Evolutionary conservation across 176 grass and related monocot genomes (phyloP).

Genomic region (Dendrocalamus sinicus): DNA sequence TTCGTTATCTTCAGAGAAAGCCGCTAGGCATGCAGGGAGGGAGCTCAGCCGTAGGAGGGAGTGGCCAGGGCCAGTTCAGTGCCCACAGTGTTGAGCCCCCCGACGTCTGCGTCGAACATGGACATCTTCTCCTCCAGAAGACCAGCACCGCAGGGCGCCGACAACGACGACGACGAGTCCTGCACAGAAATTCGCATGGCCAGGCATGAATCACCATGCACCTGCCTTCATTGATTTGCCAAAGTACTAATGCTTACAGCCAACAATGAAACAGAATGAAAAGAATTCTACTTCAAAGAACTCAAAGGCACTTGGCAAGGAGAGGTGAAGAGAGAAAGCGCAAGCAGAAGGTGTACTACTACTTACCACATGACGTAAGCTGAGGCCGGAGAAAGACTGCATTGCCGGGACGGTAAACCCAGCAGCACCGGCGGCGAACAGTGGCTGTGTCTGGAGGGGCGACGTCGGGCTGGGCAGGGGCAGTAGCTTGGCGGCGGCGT

Average conservation of each 20-base stretch:
- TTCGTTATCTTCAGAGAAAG: constrained; percentile 5
- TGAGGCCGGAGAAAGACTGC: constrained; percentile 42
- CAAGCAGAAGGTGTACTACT: background rate
- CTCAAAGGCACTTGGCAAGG: background rate
- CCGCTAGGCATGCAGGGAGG: background rate
- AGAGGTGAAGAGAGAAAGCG: background rate
- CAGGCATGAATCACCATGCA: background rate
- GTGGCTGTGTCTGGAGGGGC: constrained; percentile 40
- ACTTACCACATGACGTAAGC: constrained; percentile 43
- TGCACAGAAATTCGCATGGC: background rate
- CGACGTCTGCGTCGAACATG: constrained; percentile 34
- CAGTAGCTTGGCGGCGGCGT: constrained; percentile 43
- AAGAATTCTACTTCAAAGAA: background rate
- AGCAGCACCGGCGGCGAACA: background rate
- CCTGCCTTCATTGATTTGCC: too few relatives aligned
- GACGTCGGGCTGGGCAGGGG: constrained; percentile 68
- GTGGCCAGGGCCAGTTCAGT: constrained; percentile 72
- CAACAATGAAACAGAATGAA: background rate
- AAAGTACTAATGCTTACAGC: background rate
- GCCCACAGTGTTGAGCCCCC: constrained; percentile 43
- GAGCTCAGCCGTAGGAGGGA: constrained; percentile 54
- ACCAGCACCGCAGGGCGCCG: background rate
- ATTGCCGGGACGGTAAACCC: constrained; percentile 21
- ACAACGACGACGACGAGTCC: constrained; percentile 33
- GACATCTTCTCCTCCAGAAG: constrained; percentile 43